These are phyloP conservation scores for Luzula sylvatica DNA, from an alignment of 176 grass and related monocot species.

Conservation along the genomic window DNA sequence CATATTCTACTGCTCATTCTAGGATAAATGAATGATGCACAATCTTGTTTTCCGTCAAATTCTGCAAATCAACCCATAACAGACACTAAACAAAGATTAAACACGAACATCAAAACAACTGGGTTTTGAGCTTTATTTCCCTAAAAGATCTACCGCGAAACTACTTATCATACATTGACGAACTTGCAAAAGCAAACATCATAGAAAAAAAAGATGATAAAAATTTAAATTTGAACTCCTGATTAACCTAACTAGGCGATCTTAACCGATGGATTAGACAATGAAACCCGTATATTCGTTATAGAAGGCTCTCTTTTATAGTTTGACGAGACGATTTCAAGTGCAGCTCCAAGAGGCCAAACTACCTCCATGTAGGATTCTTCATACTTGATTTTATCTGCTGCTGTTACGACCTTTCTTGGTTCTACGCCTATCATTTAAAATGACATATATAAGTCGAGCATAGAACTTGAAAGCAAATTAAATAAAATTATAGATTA, in stretches of 20 bases:
- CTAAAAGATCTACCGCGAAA: too few species aligned
- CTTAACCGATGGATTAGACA: not conserved
- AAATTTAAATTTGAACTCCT: not conserved
- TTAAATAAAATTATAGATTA: too few species aligned
- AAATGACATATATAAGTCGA: too few species aligned
- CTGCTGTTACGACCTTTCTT: slow-evolving; percentile 30
- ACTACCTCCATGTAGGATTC: slow-evolving; percentile 21
- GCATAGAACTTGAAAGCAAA: too few species aligned
- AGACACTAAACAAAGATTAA: too few species aligned
- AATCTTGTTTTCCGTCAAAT: too few species aligned
- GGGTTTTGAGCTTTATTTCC: too few species aligned
- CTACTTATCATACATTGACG: not conserved
- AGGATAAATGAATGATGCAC: too few species aligned
- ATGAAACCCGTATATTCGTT: not conserved
- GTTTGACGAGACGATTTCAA: slow-evolving; percentile 28
- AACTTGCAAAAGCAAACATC: not conserved
- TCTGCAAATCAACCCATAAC: too few species aligned
- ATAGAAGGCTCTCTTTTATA: not conserved
- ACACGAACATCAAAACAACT: too few species aligned
- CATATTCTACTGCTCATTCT: too few species aligned
- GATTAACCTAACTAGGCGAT: not conserved
- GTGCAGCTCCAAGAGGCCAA: slow-evolving; percentile 42
- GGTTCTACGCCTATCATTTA: slow-evolving; percentile 27
- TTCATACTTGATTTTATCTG: slow-evolving; percentile 27
- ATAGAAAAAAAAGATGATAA: not conserved